Evolutionary conservation across 345 rosid species (phyloP), one percentile per base, ranked within the genome.

Genomic region (Firmiana major): DNA sequence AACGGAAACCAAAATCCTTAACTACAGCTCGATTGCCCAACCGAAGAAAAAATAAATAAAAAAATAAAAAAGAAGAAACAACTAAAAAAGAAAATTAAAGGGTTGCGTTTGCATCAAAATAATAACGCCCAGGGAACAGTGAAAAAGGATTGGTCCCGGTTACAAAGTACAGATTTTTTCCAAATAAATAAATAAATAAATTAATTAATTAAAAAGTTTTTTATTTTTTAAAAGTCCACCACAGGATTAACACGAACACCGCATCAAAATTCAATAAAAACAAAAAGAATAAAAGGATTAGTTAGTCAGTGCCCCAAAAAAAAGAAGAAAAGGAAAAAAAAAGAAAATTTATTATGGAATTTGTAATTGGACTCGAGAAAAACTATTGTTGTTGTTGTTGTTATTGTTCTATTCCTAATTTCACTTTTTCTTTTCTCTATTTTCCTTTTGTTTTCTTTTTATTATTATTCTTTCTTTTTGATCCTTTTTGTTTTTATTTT

Each of bases 301-400:
- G 51, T 59, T 71, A 17, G 34, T 58, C 59, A 59, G 31, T 54
- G 19, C 42, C 15, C 0, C 13, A 69, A 68, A 28, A 62, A 79
- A 22, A 7, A 43, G 66, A 76, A 19, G 63, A 55, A 58, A 24
- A 11, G n/a, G n/a, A n/a, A n/a, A n/a, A 22, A 7, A 43, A 71
- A 76, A 19, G 63, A 55, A 58, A 24, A 11, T 59, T 42, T 42
- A 67, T 65, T 60, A 85, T 81, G 86, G 83, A 69, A 73, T 75
- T 64, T 45, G 79, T 67, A 83, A 77, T 79, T 82, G 67, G 78
- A 80, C 79, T 79, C 70, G 71, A 77, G 83, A 24, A 78, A 40
- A 63, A 70, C 71, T 34, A 72, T 75, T 79, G 65, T 62, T 80
- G n/a, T 68, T 80, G n/a, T 68, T 68, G 45, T 68, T 68, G 45